Evolutionary conservation across 495 filamentous ascomycete species (phyloP).

Genomic region (Friedmanniomyces simplex): DNA sequence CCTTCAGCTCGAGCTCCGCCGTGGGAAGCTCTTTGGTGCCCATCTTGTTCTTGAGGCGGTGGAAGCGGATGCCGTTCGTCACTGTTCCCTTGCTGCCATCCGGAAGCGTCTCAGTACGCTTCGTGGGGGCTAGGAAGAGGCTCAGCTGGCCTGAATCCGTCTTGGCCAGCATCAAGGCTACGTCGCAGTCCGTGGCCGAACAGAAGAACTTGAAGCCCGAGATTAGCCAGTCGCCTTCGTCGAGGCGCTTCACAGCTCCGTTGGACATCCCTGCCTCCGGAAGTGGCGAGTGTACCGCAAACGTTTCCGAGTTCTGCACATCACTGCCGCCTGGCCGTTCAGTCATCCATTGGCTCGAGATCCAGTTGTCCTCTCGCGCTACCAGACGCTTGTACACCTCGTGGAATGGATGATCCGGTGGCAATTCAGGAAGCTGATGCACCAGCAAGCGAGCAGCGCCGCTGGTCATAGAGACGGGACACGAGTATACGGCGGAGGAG

Average conservation of each 20-base stretch:
- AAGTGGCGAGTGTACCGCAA: slow-evolving; percentile 30
- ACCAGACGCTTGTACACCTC: slow-evolving; percentile 8
- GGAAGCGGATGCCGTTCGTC: slow-evolving; percentile 57
- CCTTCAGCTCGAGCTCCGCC: slow-evolving; percentile 53
- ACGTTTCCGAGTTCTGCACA: slow-evolving; percentile 60
- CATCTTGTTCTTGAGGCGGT: slow-evolving; percentile 59
- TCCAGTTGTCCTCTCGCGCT: slow-evolving; percentile 41
- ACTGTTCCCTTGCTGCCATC: slow-evolving; percentile 22
- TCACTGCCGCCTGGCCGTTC: slow-evolving; percentile 54
- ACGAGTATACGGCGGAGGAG: slow-evolving; percentile 13
- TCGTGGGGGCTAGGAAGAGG: slow-evolving; percentile 58
- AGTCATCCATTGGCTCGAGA: slow-evolving; percentile 80
- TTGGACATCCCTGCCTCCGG: background rate
- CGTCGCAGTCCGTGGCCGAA: slow-evolving; percentile 59
- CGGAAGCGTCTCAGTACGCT: slow-evolving; percentile 29
- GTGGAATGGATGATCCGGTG: slow-evolving; percentile 11
- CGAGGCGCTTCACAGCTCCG: slow-evolving; percentile 9
- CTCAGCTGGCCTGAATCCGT: slow-evolving; percentile 42
- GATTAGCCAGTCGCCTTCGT: slow-evolving; percentile 46
- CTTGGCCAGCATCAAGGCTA: slow-evolving; percentile 61
- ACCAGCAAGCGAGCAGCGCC: slow-evolving; percentile 11
- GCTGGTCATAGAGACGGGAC: slow-evolving; percentile 16
- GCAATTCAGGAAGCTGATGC: slow-evolving; percentile 6
- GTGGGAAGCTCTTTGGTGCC: slow-evolving; percentile 61
- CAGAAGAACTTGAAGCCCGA: slow-evolving; percentile 72